Evolutionary conservation across 2,329 filamentous ascomycete species (phyloP).

Genomic region (Xylaria sp.): DNA sequence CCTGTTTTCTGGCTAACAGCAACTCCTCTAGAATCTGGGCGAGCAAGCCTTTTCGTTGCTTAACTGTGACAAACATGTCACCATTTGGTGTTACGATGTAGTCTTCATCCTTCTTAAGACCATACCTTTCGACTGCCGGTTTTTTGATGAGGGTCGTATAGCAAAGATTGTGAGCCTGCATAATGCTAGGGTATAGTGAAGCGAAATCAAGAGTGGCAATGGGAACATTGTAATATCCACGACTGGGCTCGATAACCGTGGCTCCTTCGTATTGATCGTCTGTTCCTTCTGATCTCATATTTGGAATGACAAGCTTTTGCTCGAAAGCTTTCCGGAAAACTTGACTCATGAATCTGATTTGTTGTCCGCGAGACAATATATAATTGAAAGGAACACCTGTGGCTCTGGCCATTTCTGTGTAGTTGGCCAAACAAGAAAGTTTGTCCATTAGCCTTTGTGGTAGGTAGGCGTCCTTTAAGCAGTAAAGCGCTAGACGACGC

Average conservation of each 20-base stretch:
- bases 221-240: constrained; percentile 93
- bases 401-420: constrained; percentile 99
- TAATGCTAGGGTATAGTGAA: constrained; percentile 97
- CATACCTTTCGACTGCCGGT: constrained; percentile 77
- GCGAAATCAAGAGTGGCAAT: constrained; percentile 98
- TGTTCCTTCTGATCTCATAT: constrained; percentile 73
- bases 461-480: constrained; percentile 95
- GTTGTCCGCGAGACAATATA: constrained; percentile 89
- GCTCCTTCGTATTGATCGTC: constrained; percentile 97
- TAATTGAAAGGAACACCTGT: constrained; percentile 98
- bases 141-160: constrained; percentile 94
- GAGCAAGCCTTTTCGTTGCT: constrained; percentile 89
- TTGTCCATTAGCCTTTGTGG: constrained; percentile 97
- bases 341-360: constrained; percentile 97
- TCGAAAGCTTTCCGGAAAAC: constrained; percentile 94
- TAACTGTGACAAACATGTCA: constrained; percentile 89
- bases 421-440: constrained; percentile 97
- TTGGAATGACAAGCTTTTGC: constrained; percentile 93
- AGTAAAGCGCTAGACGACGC: constrained; percentile 91
- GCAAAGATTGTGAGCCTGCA: constrained; percentile 97
- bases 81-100: constrained; percentile 97
- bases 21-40: constrained; percentile 97
- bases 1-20: constrained; percentile 89
- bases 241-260: constrained; percentile 94
- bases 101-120: constrained; percentile 86